Conservation (phyloP, 2,329 filamentous ascomycete species). For the Colletotrichum scovillei region DNA sequence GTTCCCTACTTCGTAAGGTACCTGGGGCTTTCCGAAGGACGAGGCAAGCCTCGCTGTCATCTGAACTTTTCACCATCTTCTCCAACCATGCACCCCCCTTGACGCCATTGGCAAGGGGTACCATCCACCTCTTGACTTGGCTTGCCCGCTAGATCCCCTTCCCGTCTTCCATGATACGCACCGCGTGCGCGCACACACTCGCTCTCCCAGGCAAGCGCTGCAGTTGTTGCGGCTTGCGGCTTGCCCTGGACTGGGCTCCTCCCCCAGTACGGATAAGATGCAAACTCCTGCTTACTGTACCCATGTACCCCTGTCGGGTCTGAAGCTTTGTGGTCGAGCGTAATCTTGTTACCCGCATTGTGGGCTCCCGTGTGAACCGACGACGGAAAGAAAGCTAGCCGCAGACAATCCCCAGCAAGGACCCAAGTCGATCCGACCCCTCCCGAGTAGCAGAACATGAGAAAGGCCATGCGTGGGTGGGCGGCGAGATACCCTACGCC, state of each 20-base stretch:
- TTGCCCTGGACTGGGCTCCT: conserved; percentile 4
- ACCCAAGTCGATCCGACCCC: conserved; percentile 33
- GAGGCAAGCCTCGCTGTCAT: conserved; percentile 33
- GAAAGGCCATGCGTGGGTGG: conserved; percentile 28
- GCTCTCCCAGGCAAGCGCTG: conserved; percentile 4
- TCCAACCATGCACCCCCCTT: conserved; percentile 21
- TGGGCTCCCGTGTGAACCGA: conserved; percentile 34
- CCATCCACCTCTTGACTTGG: conserved; percentile 2
- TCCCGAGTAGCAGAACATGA: conserved; percentile 24
- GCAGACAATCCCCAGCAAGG: conserved; percentile 36
- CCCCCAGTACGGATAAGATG: background rate
- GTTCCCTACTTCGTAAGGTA: conserved; percentile 2
- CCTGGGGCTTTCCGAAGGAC: conserved; percentile 12
- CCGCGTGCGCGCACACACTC: conserved; percentile 5
- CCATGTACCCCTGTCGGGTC: conserved; percentile 30
- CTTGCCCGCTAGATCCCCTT: conserved; percentile 27
- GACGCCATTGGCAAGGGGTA: conserved; percentile 9
- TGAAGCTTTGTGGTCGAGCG: conserved; percentile 36
- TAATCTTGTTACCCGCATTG: conserved; percentile 35
- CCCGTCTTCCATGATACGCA: conserved; percentile 21
- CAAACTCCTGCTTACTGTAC: conserved; percentile 18
- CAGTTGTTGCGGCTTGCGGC: background rate
- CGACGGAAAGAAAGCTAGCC: conserved; percentile 38
- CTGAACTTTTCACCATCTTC: conserved; percentile 33
- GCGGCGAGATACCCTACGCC: conserved; percentile 3